phyloP scores from a whole-genome alignment of 2,329 filamentous ascomycete species.

The Colletotrichum sp. region DNA sequence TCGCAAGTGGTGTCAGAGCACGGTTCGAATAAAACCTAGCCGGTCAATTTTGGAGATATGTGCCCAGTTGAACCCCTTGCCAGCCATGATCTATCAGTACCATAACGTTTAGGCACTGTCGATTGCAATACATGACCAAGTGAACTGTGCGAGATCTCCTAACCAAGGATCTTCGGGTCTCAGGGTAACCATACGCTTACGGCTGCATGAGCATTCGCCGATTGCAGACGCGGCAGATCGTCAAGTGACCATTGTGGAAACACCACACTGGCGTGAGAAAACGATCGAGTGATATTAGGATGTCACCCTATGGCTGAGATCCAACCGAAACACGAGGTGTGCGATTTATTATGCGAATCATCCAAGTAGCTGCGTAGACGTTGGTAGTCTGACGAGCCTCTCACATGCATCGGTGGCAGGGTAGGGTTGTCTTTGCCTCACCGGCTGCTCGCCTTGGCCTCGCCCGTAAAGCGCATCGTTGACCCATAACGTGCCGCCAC shows the following conservation, averaged over 20 bases:
- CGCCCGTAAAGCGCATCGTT: neutral
- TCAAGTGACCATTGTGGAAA: neutral
- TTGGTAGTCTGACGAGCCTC: neutral
- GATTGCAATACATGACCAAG: neutral
- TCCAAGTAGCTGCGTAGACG: neutral
- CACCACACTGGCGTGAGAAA: neutral
- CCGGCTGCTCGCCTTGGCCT: neutral
- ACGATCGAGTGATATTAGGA: neutral
- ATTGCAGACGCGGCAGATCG: conserved; percentile 4
- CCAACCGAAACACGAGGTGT: neutral
- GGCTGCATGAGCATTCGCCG: neutral
- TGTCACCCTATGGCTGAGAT: neutral
- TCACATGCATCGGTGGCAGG: neutral
- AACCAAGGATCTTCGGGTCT: neutral
- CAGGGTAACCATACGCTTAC: conserved; percentile 1
- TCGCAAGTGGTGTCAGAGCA: neutral
- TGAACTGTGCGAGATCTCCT: neutral
- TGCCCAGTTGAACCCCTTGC: neutral
- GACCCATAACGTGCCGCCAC: neutral
- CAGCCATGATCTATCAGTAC: neutral
- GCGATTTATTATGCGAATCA: neutral
- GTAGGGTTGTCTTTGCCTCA: neutral
- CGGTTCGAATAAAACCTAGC: neutral
- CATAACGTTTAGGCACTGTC: neutral
- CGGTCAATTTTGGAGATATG: neutral